These are phyloP conservation scores for Pleurotus platypus DNA, from an alignment of 768 basidiomycete species.

Conservation along the genomic window DNA sequence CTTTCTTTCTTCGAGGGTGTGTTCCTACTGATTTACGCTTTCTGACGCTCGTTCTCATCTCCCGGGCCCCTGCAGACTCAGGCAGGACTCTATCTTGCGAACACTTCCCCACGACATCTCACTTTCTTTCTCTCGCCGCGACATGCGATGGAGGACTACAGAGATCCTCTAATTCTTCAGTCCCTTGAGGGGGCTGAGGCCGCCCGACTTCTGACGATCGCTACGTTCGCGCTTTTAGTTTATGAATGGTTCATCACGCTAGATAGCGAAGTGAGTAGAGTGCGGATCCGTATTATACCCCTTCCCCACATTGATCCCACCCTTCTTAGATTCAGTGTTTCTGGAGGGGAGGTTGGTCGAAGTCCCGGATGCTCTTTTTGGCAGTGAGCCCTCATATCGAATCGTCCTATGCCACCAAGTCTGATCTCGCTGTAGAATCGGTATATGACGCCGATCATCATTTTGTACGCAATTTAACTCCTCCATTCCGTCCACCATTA, in stretches of 20 bases:
- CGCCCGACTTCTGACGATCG: slow-evolving; percentile 7
- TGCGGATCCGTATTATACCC: background rate
- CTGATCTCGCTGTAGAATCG: slow-evolving; percentile 23
- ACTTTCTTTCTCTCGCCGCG: background rate
- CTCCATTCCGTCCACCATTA: background rate
- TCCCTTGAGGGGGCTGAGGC: slow-evolving; percentile 5
- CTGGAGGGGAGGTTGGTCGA: slow-evolving; percentile 33
- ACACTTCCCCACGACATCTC: background rate
- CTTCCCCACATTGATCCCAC: background rate
- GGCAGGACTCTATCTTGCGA: background rate
- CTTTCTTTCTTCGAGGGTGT: slow-evolving; percentile 1
- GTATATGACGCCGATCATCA: slow-evolving; percentile 23
- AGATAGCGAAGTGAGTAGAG: slow-evolving; percentile 29
- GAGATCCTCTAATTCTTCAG: background rate
- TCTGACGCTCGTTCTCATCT: background rate
- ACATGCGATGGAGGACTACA: slow-evolving; percentile 5
- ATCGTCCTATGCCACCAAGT: background rate
- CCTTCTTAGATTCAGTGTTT: slow-evolving; percentile 30
- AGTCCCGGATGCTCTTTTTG: slow-evolving; percentile 33
- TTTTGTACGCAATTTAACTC: slow-evolving; percentile 15
- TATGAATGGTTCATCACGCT: slow-evolving; percentile 33
- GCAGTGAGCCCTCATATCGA: slow-evolving; percentile 21
- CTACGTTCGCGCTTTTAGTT: slow-evolving; percentile 6
- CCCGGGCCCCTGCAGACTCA: background rate
- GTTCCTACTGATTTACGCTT: background rate